phyloP scores from a whole-genome alignment of 179 eudicot species.

The Actinidia chinensis region DNA sequence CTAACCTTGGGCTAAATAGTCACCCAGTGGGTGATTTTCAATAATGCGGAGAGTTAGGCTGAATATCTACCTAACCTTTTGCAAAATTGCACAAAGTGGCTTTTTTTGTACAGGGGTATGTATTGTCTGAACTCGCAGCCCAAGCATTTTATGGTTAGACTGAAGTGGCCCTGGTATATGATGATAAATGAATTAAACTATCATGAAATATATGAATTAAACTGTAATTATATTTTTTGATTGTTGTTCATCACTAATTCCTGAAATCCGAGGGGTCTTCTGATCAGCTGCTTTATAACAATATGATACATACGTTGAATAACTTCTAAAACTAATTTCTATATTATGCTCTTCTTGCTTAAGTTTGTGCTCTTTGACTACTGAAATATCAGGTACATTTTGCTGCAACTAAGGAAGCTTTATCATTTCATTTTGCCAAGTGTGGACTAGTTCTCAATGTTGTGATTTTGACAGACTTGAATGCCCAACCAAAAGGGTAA shows the following conservation, averaged over 20 bases:
- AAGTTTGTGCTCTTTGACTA: constrained; percentile 5
- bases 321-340: neutral
- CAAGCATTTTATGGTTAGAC: neutral
- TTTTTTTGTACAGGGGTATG: neutral
- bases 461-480: constrained; percentile 25
- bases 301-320: neutral
- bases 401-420: constrained; percentile 41
- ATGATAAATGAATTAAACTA: neutral
- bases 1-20: neutral
- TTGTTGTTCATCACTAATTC: constrained; percentile 1
- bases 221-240: neutral
- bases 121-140: neutral
- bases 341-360: constrained; percentile 12
- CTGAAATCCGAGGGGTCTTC: constrained; percentile 9
- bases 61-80: neutral
- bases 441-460: constrained; percentile 42
- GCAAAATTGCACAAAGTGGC: neutral
- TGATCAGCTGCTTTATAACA: neutral
- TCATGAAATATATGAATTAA: too few relatives aligned
- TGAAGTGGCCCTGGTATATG: neutral
- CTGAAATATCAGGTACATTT: constrained; percentile 38
- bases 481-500: constrained; percentile 36
- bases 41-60: neutral
- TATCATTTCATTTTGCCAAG: constrained; percentile 36
- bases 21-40: neutral